Base-by-base conservation (phyloP, 202 grass and related monocot species). In the Saccharum hybrid region DNA sequence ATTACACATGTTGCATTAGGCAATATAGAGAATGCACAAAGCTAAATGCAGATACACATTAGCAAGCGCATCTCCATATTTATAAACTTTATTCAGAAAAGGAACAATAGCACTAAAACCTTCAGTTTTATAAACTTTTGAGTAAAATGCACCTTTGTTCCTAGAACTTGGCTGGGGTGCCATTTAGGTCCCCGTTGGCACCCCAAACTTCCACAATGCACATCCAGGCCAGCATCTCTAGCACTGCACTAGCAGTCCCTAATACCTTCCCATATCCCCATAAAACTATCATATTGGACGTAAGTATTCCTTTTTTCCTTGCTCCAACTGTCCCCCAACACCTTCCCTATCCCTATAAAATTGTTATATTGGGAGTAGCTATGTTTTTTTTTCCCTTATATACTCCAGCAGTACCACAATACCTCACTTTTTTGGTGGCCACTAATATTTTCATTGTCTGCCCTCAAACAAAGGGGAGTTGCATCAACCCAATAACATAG, bases 1-100 rank as follows among this genome's bases (percentile, higher is more conserved):
- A 56, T 26, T 70, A 13, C 21, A 5, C n/a, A 71, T 71, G 72
- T 15, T 56, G 9, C 26, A 66, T 64, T 37, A 59, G 36, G 11
- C 34, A 72, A 33, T 7, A 51, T 0, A 2, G 15, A 2, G 15
- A 66, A 63, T 30, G 12, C 31, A 18, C 56, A 43, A 86, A 45
- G 72, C 18, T 71, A 37, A 71, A 56, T 19, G 21, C 28, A 28
- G 5, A 85, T 28, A 19, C 57, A 65, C 31, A 72, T 41, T 26
- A 82, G 10, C 36, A 46, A 46, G 26, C 31, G 71, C 14, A 81
- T 12, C 7, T 81, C 36, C 10, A 33, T 12, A 66, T 23, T 41
- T 56, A 72, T 10, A 71, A 16, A 37, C 37, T 63, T 37, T 34
- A 87, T 63, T 74, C 36, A 74, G 1, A 86, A 74, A 81, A 75